phyloP scores from a whole-genome alignment of 2,329 filamentous ascomycete genomes.

The Verticillium zaregamsianum region DNA sequence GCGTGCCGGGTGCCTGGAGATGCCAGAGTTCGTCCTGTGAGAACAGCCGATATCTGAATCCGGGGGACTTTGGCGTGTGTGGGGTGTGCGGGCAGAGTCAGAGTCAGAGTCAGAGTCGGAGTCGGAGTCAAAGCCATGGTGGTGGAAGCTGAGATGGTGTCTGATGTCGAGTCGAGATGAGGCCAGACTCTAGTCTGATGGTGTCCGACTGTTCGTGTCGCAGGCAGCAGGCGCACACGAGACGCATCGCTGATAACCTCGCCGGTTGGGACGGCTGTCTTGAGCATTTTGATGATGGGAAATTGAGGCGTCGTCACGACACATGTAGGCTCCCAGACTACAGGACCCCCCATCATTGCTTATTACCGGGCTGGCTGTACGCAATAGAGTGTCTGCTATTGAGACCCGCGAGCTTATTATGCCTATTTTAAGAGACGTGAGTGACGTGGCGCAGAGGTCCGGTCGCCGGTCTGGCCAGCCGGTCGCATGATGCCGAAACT shows the following conservation, averaged over 20 bases:
- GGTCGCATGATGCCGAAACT: background rate
- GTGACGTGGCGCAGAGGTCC: background rate
- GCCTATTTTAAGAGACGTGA: background rate
- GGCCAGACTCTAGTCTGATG: background rate
- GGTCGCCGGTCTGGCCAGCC: background rate
- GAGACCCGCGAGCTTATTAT: background rate
- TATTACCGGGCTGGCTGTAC: background rate
- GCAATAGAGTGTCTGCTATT: background rate
- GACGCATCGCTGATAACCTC: background rate
- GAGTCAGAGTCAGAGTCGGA: background rate
- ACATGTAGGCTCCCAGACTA: background rate
- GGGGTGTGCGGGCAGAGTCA: constrained; percentile 58
- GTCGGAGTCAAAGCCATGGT: background rate
- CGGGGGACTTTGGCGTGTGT: constrained; percentile 65
- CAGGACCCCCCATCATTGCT: background rate
- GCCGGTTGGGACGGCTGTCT: background rate
- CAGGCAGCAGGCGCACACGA: background rate
- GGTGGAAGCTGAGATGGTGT: background rate
- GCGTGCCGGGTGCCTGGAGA: constrained; percentile 57
- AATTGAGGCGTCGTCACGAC: background rate
- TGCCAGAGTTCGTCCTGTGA: constrained; percentile 55
- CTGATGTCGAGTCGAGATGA: background rate
- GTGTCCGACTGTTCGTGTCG: background rate
- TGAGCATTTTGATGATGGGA: background rate
- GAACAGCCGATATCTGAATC: constrained; percentile 59